Conservation (phyloP, 441 rosid genomes). For the Bruguiera hainesii region DNA sequence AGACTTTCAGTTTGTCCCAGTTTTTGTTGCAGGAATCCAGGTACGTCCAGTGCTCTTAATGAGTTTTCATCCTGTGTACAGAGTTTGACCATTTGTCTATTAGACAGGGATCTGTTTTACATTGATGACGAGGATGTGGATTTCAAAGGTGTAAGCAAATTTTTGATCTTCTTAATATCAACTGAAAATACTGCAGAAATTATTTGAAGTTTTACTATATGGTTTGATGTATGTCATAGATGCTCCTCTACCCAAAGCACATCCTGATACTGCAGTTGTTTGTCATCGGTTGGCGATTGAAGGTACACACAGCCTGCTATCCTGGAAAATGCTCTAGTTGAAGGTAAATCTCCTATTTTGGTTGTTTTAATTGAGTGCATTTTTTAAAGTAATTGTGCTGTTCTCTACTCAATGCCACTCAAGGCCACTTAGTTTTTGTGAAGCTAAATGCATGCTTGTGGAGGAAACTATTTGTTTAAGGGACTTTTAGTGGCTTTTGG, state of each 20-base stretch:
- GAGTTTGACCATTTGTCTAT: conserved; percentile 24
- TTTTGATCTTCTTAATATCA: not conserved
- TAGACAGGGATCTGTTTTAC: conserved; percentile 82
- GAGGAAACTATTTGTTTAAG: too few species aligned
- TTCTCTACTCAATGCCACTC: conserved; percentile 36
- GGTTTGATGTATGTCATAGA: conserved; percentile 46
- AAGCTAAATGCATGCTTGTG: conserved; percentile 27
- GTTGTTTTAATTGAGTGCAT: not conserved
- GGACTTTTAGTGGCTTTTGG: too few species aligned
- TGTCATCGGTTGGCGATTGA: conserved; percentile 97
- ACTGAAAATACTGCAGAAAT: not conserved
- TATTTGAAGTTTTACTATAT: not conserved
- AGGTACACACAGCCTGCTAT: conserved; percentile 93
- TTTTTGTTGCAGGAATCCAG: conserved; percentile 95
- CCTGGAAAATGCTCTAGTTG: conserved; percentile 88
- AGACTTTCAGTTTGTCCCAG: conserved; percentile 93
- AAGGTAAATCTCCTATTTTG: conserved; percentile 42
- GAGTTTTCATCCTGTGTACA: not conserved
- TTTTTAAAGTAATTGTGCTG: not conserved
- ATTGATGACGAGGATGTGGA: conserved; percentile 84
- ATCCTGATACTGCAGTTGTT: conserved; percentile 64
- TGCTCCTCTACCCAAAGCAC: conserved; percentile 86
- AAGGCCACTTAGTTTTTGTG: conserved; percentile 26
- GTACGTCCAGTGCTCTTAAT: conserved; percentile 29
- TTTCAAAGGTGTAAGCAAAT: conserved; percentile 72